These are phyloP conservation scores for Colletotrichum euphorbiae DNA, from an alignment of 2,329 filamentous ascomycete species.

Conservation along the genomic window DNA sequence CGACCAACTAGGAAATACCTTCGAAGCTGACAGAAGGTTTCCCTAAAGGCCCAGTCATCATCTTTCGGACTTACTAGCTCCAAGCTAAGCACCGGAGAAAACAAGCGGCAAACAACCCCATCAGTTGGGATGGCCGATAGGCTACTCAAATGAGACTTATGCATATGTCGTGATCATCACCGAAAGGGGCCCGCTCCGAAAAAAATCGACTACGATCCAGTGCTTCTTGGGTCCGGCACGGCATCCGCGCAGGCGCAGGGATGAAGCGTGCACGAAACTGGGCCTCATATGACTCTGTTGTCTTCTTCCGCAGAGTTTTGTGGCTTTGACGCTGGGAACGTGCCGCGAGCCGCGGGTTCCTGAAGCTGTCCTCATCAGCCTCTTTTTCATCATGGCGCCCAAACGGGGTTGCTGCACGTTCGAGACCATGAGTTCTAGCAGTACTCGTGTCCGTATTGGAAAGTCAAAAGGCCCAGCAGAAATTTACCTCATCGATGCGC, in stretches of 20 bases:
- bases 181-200: constrained; percentile 31
- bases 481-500: background rate
- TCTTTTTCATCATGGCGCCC: constrained; percentile 2
- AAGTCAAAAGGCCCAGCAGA: background rate
- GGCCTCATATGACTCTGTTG: background rate
- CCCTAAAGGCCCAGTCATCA: background rate
- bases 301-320: background rate
- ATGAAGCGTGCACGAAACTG: constrained; percentile 8
- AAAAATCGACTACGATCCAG: constrained; percentile 16
- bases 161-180: constrained; percentile 12
- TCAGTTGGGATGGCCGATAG: constrained; percentile 21
- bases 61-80: background rate
- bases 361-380: constrained; percentile 11
- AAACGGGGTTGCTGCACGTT: background rate
- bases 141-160: constrained; percentile 28
- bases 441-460: background rate
- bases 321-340: constrained; percentile 1
- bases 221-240: constrained; percentile 27
- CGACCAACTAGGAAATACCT: background rate
- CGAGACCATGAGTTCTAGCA: background rate
- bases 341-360: constrained; percentile 27
- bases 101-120: constrained; percentile 5
- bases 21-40: background rate
- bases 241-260: constrained; percentile 26
- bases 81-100: background rate